Evolutionary conservation across 108 stramenopile genomes (phyloP).

Genomic region (Parietichytrium sp.): DNA sequence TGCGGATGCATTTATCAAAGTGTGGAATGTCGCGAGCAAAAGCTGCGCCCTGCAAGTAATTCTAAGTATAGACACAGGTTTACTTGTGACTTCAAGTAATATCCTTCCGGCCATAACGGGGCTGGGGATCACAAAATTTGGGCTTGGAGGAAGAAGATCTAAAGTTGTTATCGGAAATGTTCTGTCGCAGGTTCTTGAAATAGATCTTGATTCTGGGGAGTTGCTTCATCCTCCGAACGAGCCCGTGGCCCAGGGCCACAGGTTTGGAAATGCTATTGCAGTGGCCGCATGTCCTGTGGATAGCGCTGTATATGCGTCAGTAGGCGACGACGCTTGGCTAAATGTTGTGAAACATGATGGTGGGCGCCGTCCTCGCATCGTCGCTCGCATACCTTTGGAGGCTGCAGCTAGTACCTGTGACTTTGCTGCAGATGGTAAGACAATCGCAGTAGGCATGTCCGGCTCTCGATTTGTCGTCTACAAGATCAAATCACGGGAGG

Average conservation of each 20-base stretch:
- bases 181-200: not conserved
- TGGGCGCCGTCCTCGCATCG: too few relatives aligned
- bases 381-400: not conserved
- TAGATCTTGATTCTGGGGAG: not conserved
- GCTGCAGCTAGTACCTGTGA: not conserved
- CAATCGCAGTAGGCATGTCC: not conserved
- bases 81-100: not conserved
- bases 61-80: not conserved
- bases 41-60: not conserved
- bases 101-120: not conserved
- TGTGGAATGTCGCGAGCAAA: not conserved
- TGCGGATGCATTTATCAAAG: conserved; percentile 1
- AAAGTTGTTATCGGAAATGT: not conserved
- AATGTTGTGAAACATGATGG: too few relatives aligned
- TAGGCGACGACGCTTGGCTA: too few relatives aligned
- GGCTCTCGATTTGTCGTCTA: not conserved
- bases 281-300: too few relatives aligned
- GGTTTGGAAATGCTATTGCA: too few relatives aligned
- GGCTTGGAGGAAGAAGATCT: not conserved
- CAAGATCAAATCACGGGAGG: too few relatives aligned
- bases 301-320: too few relatives aligned
- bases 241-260: too few relatives aligned
- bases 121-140: not conserved
- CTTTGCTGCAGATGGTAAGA: not conserved
- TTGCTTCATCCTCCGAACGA: too few relatives aligned